Conservation (phyloP, 2,329 filamentous ascomycete species). For the Ilyonectria robusta region DNA sequence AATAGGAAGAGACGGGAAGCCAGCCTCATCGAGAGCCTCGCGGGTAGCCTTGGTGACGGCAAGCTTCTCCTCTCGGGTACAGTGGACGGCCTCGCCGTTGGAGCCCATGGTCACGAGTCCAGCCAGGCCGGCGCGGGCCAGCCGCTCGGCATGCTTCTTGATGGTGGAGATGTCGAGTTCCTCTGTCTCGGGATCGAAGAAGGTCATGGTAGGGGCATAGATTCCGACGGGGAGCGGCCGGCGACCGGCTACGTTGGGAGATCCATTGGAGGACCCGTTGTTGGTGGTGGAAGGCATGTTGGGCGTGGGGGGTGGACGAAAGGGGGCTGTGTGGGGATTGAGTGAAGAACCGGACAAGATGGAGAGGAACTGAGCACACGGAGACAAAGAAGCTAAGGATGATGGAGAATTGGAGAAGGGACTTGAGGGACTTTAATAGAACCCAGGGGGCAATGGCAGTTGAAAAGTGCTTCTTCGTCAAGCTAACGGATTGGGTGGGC, state of each 20-base stretch:
- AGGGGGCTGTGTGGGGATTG: constrained; percentile 2
- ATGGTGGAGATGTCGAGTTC: constrained; percentile 86
- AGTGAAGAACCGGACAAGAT: constrained; percentile 10
- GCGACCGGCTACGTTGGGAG: constrained; percentile 50
- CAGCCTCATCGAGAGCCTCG: constrained; percentile 85
- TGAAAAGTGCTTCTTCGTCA: constrained; percentile 34
- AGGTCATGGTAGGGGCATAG: constrained; percentile 92
- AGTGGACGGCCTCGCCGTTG: constrained; percentile 91
- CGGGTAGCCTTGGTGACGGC: constrained; percentile 83
- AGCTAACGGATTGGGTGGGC: constrained; percentile 33
- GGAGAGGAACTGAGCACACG: constrained; percentile 18
- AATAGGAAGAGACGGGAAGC: constrained; percentile 82
- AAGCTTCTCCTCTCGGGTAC: constrained; percentile 82
- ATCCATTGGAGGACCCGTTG: constrained; percentile 43
- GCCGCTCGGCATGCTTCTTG: constrained; percentile 84
- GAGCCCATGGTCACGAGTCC: constrained; percentile 91
- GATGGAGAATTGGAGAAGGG: constrained; percentile 34
- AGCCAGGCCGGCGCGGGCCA: constrained; percentile 82
- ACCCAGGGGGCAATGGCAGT: constrained; percentile 33
- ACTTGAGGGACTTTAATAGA: constrained; percentile 45
- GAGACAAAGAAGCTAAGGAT: constrained; percentile 26
- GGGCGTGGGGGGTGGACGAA: constrained; percentile 22
- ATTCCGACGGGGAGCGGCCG: constrained; percentile 83
- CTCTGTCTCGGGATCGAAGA: constrained; percentile 87
- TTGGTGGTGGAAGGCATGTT: constrained; percentile 46